phyloP scores from a whole-genome alignment of 2,329 filamentous ascomycete genomes.

The Colletotrichum brevisporum region DNA sequence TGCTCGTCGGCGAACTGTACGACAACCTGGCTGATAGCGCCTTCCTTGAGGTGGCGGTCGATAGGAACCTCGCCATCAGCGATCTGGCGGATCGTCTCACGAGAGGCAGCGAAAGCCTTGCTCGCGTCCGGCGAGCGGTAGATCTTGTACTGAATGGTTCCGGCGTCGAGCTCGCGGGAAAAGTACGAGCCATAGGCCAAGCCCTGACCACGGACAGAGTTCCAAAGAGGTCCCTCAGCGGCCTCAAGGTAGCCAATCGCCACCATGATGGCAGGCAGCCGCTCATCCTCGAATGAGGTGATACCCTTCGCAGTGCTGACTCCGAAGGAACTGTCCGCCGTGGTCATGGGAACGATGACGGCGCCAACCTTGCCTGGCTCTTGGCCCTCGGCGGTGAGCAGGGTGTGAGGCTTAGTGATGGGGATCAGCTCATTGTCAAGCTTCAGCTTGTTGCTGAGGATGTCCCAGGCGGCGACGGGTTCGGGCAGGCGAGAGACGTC shows the following conservation, averaged over 20 bases:
- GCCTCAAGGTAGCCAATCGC: slow-evolving; percentile 92
- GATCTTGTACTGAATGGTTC: slow-evolving; percentile 85
- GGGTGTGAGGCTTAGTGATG: slow-evolving; percentile 76
- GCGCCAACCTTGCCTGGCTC: slow-evolving; percentile 81
- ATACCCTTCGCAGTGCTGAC: slow-evolving; percentile 83
- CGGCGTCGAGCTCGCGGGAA: slow-evolving; percentile 81
- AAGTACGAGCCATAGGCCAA: slow-evolving; percentile 93
- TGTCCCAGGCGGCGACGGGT: slow-evolving; percentile 85
- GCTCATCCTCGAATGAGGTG: slow-evolving; percentile 80
- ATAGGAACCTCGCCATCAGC: slow-evolving; percentile 79
- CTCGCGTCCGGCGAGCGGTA: slow-evolving; percentile 92
- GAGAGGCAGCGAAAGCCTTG: slow-evolving; percentile 86
- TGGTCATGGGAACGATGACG: slow-evolving; percentile 89
- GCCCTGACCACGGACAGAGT: slow-evolving; percentile 90
- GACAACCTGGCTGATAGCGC: slow-evolving; percentile 91
- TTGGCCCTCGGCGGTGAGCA: slow-evolving; percentile 82
- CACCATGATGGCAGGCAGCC: slow-evolving; percentile 87
- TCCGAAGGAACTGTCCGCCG: slow-evolving; percentile 92
- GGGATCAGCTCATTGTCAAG: slow-evolving; percentile 68
- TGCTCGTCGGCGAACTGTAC: slow-evolving; percentile 90
- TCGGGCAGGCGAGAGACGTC: slow-evolving; percentile 81
- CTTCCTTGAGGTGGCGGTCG: slow-evolving; percentile 87
- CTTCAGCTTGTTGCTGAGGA: slow-evolving; percentile 66
- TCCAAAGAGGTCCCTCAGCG: slow-evolving; percentile 95
- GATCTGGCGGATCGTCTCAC: slow-evolving; percentile 81